These are phyloP conservation scores for Backusella sp. DNA, from an alignment of 192 early-diverging fungal genomes.

Conservation along the genomic window DNA sequence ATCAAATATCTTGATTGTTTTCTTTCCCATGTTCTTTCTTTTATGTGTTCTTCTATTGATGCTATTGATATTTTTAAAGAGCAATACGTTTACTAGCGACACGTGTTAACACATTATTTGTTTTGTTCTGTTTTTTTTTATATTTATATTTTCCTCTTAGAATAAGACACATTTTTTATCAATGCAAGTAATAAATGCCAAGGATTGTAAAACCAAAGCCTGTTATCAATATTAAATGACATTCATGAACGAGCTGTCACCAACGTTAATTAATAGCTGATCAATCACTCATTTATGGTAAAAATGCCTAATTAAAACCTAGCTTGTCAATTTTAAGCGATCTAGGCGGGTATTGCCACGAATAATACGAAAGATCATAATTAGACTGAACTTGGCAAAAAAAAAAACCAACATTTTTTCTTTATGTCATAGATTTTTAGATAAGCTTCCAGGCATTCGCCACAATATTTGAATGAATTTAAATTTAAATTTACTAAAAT, in stretches of 20 bases:
- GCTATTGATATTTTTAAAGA: background rate
- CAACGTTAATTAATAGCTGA: background rate
- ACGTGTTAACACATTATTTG: background rate
- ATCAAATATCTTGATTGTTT: no score
- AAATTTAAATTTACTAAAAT: constrained; percentile 1
- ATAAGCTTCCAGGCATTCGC: background rate
- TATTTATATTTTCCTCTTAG: background rate
- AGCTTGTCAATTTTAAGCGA: background rate
- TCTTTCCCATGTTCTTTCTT: background rate
- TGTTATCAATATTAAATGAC: background rate
- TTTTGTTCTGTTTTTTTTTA: background rate
- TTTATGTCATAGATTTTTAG: background rate
- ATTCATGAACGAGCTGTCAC: background rate
- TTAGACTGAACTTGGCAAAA: background rate
- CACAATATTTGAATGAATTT: background rate
- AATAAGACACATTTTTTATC: background rate
- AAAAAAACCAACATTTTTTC: background rate
- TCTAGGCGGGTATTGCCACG: background rate
- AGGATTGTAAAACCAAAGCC: background rate
- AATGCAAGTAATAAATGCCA: background rate
- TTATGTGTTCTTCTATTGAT: background rate
- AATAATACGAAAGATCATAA: background rate
- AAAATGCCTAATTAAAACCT: background rate
- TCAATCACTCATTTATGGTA: background rate
- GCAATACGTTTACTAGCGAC: background rate